A percentile compares a stretch with the other conserved stretches of the same genome.
Conservation (phyloP, 1,139 yeast genomes). For the Nakaseomyces bracarensis region DNA sequence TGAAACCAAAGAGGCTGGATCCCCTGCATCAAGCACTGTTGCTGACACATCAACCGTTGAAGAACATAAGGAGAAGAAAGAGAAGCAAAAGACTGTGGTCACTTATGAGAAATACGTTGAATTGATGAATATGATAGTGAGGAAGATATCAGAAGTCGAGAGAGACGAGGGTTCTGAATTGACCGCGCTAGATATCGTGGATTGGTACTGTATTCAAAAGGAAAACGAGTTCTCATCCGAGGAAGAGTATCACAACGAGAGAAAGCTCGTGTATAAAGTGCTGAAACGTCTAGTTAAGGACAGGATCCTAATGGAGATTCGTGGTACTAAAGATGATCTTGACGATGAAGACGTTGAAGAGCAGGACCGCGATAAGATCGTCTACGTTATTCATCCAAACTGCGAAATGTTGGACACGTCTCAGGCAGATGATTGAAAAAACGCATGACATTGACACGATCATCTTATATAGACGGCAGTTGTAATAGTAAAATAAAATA, state of each 20-base stretch:
- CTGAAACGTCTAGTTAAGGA: constrained; percentile 79
- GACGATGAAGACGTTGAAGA: constrained; percentile 28
- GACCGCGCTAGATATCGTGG: constrained; percentile 59
- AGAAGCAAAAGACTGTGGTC: constrained; percentile 42
- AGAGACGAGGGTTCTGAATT: constrained; percentile 51
- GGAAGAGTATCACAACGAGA: constrained; percentile 62
- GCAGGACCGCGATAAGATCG: constrained; percentile 27
- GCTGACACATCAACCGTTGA: neutral
- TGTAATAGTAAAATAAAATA: constrained; percentile 1
- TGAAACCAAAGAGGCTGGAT: constrained; percentile 12
- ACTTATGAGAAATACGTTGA: constrained; percentile 81
- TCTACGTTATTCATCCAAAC: constrained; percentile 85
- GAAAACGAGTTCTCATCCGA: constrained; percentile 68
- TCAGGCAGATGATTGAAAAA: constrained; percentile 9
- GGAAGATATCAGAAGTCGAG: constrained; percentile 51
- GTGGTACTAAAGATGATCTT: constrained; percentile 45
- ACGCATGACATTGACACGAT: too few relatives aligned
- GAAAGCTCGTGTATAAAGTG: constrained; percentile 69
- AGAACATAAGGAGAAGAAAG: constrained; percentile 9
- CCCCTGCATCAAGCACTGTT: constrained; percentile 8
- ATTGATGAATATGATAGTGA: constrained; percentile 74
- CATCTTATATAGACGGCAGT: neutral
- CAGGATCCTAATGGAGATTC: constrained; percentile 73
- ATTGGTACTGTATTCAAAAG: constrained; percentile 71
- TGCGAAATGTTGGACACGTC: constrained; percentile 57